A percentile compares a stretch with the other conserved stretches of the same genome.
phyloP scores from a whole-genome alignment of 2,329 filamentous ascomycete genomes.

The Fonsecaea pedrosoi region DNA sequence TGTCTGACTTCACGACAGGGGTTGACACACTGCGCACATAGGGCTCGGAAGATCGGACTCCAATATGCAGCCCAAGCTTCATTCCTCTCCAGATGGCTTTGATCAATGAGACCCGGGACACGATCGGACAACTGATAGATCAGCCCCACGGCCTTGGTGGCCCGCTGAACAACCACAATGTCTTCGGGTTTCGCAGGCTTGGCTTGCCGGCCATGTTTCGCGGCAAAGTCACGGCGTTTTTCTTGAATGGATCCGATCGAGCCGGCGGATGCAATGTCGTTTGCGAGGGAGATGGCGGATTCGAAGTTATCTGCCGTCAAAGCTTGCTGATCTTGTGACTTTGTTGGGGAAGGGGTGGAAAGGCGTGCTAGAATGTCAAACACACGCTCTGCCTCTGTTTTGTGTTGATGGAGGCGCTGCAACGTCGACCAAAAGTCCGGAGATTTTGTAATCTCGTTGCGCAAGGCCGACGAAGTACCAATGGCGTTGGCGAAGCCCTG shows the following conservation, averaged over 20 bases:
- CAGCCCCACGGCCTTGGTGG: constrained; percentile 78
- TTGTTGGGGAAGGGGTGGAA: constrained; percentile 58
- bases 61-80: constrained; percentile 98
- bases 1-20: constrained; percentile 92
- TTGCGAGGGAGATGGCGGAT: constrained; percentile 79
- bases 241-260: constrained; percentile 57
- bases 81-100: constrained; percentile 86
- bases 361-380: constrained; percentile 87
- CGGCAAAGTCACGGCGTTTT: constrained; percentile 39
- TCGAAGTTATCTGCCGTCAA: constrained; percentile 97
- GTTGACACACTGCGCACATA: constrained; percentile 91
- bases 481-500: constrained; percentile 82
- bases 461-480: constrained; percentile 74
- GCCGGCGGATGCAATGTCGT: constrained; percentile 86
- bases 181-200: constrained; percentile 56
- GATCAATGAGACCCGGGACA: constrained; percentile 85
- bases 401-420: constrained; percentile 71
- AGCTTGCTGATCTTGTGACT: constrained; percentile 66
- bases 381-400: constrained; percentile 75
- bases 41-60: constrained; percentile 88
- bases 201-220: constrained; percentile 37
- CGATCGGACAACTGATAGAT: constrained; percentile 82
- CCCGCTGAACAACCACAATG: constrained; percentile 75
- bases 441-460: constrained; percentile 92
- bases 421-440: constrained; percentile 97